phyloP scores from a whole-genome alignment of 2,329 filamentous ascomycete species.

The Coniella vitis region DNA sequence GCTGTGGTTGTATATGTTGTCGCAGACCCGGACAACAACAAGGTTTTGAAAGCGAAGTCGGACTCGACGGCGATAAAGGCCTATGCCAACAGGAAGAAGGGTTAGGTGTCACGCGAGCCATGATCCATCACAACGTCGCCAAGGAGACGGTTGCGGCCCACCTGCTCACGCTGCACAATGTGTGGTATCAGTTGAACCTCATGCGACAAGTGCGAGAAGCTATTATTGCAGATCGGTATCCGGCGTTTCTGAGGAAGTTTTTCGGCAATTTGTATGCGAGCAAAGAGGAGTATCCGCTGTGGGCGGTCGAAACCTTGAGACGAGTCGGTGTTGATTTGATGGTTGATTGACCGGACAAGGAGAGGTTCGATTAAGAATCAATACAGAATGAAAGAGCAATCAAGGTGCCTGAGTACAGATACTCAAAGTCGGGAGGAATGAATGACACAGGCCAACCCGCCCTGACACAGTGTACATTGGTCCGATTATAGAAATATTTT shows the following conservation, averaged over 20 bases:
- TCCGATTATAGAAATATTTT: too few relatives aligned
- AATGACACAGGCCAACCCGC: too few relatives aligned
- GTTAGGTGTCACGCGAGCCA: constrained; percentile 78
- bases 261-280: constrained; percentile 68
- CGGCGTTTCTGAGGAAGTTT: constrained; percentile 69
- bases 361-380: not conserved
- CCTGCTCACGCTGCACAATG: constrained; percentile 87
- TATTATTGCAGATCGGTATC: constrained; percentile 75
- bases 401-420: not conserved
- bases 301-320: constrained; percentile 75
- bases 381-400: not conserved
- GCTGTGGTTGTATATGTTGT: constrained; percentile 77
- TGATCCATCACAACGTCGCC: constrained; percentile 81
- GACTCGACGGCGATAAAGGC: too few relatives aligned
- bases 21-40: too few relatives aligned
- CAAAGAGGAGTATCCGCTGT: constrained; percentile 63
- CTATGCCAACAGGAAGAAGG: constrained; percentile 33
- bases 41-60: too few relatives aligned
- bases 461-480: too few relatives aligned
- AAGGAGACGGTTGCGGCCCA: constrained; percentile 92
- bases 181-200: constrained; percentile 81
- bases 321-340: constrained; percentile 75
- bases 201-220: constrained; percentile 71
- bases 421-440: too few relatives aligned
- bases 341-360: constrained; percentile 21